These are phyloP conservation scores for Coemansia sp. DNA, from an alignment of 192 early-diverging fungal genomes.

Conservation along the genomic window DNA sequence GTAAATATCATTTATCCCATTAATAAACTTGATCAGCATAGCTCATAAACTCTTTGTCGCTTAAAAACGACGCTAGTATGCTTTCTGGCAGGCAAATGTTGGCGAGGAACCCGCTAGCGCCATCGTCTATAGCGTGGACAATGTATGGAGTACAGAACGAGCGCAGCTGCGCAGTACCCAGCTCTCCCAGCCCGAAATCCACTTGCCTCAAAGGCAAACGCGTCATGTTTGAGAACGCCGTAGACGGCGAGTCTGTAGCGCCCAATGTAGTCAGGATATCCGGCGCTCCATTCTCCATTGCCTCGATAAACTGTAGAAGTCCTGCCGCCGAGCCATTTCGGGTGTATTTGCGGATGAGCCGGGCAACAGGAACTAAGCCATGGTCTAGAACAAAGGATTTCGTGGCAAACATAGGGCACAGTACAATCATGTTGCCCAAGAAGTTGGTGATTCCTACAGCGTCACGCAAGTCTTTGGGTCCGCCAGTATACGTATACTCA, in stretches of 20 bases:
- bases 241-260: conserved; percentile 19
- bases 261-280: conserved; percentile 17
- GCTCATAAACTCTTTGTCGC: background rate
- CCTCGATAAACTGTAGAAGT: background rate
- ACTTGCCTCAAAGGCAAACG: background rate
- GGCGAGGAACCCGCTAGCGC: conserved; percentile 18
- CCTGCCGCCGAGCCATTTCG: background rate
- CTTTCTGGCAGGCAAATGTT: conserved; percentile 23
- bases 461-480: conserved; percentile 30
- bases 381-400: conserved; percentile 12
- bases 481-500: conserved; percentile 18
- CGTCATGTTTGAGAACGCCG: conserved; percentile 37
- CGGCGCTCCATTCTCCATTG: background rate
- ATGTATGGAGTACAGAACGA: conserved; percentile 29
- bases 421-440: conserved; percentile 32
- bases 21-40: background rate
- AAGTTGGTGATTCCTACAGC: background rate
- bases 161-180: conserved; percentile 19
- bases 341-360: background rate
- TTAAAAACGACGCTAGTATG: background rate
- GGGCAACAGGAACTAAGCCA: conserved; percentile 12
- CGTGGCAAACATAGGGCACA: conserved; percentile 10
- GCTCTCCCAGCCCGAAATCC: conserved; percentile 12
- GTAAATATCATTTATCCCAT: too few relatives aligned
- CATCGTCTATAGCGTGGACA: conserved; percentile 31